These are phyloP conservation scores for Monosporascus sp. DNA, from an alignment of 2,329 filamentous ascomycete species.

Conservation along the genomic window DNA sequence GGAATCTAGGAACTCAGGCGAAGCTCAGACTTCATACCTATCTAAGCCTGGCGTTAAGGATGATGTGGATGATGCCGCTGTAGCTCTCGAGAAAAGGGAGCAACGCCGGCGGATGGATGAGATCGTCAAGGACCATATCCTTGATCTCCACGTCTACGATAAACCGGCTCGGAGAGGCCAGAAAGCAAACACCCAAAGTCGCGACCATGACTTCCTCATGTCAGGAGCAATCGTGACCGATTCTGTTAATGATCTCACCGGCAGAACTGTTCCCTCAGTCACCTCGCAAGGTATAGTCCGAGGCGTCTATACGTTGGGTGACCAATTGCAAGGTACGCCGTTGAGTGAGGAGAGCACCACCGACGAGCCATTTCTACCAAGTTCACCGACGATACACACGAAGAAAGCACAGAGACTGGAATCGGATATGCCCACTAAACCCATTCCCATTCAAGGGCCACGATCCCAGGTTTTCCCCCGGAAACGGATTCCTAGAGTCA, in stretches of 20 bases:
- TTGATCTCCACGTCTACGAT: constrained; percentile 11
- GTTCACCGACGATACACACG: not conserved
- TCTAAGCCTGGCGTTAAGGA: not conserved
- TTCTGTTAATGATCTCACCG: not conserved
- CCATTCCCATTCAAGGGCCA: not conserved
- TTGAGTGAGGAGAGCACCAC: not conserved
- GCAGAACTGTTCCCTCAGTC: not conserved
- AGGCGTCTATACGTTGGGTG: too few relatives aligned
- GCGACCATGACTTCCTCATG: constrained; percentile 9
- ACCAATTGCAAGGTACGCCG: not conserved
- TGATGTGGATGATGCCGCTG: not conserved
- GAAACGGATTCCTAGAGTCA: not conserved
- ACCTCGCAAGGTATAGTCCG: too few relatives aligned
- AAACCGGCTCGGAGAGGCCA: not conserved
- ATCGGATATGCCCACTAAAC: not conserved
- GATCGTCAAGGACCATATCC: constrained; percentile 9
- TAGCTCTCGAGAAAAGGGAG: constrained; percentile 1
- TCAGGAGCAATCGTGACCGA: constrained; percentile 6
- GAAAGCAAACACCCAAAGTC: constrained; percentile 6
- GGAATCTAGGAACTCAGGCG: too few relatives aligned
- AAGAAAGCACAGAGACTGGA: not conserved
- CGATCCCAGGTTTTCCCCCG: not conserved
- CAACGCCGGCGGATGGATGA: constrained; percentile 8
- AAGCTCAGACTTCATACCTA: too few relatives aligned
- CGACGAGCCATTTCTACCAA: not conserved